Conservation (phyloP, 768 basidiomycete genomes). For the Inosperma sp. region DNA sequence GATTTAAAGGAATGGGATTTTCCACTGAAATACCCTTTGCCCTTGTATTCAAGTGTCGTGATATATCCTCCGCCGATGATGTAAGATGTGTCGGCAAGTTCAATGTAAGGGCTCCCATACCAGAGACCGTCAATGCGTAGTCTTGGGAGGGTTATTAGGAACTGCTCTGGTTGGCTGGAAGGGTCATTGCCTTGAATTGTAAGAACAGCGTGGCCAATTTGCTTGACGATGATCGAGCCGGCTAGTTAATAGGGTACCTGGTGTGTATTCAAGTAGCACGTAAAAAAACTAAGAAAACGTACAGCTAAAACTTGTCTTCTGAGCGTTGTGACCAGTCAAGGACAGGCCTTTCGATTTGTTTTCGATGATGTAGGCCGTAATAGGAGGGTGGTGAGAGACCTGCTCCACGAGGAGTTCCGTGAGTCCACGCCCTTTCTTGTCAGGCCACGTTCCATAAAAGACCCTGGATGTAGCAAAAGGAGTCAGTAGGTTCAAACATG, state of each 20-base stretch:
- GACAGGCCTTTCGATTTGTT: constrained; percentile 73
- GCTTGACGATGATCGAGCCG: constrained; percentile 81
- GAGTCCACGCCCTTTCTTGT: constrained; percentile 65
- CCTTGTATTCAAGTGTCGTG: constrained; percentile 84
- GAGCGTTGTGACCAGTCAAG: constrained; percentile 85
- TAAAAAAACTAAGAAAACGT: constrained; percentile 16
- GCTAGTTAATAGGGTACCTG: too few relatives aligned
- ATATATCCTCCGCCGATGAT: constrained; percentile 51
- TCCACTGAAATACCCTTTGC: constrained; percentile 92
- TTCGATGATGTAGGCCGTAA: constrained; percentile 83
- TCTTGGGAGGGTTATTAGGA: constrained; percentile 87
- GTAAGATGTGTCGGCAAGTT: constrained; percentile 76
- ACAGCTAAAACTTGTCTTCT: constrained; percentile 93
- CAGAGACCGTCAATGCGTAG: constrained; percentile 92
- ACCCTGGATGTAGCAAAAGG: constrained; percentile 40
- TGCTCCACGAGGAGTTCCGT: constrained; percentile 88
- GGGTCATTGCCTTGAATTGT: constrained; percentile 50
- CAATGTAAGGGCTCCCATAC: constrained; percentile 90
- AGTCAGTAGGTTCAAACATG: neutral
- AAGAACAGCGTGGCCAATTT: constrained; percentile 89
- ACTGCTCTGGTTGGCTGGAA: constrained; percentile 47
- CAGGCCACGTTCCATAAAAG: constrained; percentile 90
- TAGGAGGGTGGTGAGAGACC: constrained; percentile 92
- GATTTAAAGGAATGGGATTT: constrained; percentile 94
- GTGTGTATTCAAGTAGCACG: neutral